Percentiles rank a stretch among this genome's conserved stretches.
Conservation (phyloP, 1,284 basidiomycete species). For the Gymnopus androsaceus region DNA sequence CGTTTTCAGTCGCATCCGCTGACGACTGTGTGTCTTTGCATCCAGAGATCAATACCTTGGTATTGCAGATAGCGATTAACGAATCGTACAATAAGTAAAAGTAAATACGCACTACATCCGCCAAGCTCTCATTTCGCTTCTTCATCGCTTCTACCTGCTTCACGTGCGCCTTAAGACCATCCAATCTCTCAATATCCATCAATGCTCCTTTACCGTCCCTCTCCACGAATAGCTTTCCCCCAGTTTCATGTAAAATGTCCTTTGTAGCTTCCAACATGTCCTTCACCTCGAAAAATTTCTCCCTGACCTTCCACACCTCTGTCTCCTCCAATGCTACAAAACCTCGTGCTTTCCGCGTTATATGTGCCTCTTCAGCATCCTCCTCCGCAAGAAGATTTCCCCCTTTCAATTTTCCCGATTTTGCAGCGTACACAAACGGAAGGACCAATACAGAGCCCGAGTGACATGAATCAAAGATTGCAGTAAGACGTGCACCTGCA, state of each 20-base stretch:
- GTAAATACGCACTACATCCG: slow-evolving; percentile 9
- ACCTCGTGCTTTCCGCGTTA: slow-evolving; percentile 4
- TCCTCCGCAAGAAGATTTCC: slow-evolving; percentile 1
- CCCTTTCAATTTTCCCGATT: slow-evolving; percentile 12
- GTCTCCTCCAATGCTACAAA: slow-evolving; percentile 10
- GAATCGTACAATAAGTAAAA: background rate
- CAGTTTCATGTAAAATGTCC: slow-evolving; percentile 11
- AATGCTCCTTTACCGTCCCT: slow-evolving; percentile 6
- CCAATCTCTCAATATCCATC: slow-evolving; percentile 6
- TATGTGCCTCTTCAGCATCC: background rate
- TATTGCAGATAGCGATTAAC: background rate
- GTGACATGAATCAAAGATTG: slow-evolving; percentile 14
- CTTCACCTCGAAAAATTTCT: slow-evolving; percentile 9
- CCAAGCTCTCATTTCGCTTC: slow-evolving; percentile 11
- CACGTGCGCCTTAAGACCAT: slow-evolving; percentile 12
- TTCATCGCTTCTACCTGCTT: slow-evolving; percentile 8
- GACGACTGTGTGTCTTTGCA: slow-evolving; percentile 14
- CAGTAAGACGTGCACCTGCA: slow-evolving; percentile 3
- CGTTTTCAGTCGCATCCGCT: slow-evolving; percentile 14
- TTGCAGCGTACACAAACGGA: slow-evolving; percentile 13
- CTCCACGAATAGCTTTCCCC: slow-evolving; percentile 9
- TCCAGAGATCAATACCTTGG: slow-evolving; percentile 11
- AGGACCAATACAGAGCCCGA: slow-evolving; percentile 14
- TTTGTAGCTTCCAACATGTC: slow-evolving; percentile 14
- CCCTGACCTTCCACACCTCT: slow-evolving; percentile 7